These are phyloP conservation scores for Aspergillus hortae DNA, from an alignment of 2,329 filamentous ascomycete genomes.

Conservation along the genomic window DNA sequence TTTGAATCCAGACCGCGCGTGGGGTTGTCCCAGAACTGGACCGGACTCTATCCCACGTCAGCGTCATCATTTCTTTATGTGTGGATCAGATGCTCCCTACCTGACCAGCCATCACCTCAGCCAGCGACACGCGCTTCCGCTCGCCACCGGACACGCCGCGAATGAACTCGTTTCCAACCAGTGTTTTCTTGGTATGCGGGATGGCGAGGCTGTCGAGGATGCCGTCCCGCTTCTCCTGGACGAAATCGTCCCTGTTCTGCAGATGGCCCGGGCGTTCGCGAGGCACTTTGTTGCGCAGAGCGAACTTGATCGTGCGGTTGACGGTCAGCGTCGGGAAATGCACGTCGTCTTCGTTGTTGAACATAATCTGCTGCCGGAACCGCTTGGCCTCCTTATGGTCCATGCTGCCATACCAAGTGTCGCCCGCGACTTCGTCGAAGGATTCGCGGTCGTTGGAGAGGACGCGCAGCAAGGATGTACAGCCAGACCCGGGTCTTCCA, in stretches of 20 bases:
- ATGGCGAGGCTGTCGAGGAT: conserved; percentile 33
- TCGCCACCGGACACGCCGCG: conserved; percentile 67
- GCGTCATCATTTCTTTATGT: no score
- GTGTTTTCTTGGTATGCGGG: conserved; percentile 57
- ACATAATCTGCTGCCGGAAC: conserved; percentile 51
- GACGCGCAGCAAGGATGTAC: conserved; percentile 67
- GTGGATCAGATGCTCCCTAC: conserved; percentile 24
- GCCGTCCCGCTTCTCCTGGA: conserved; percentile 27
- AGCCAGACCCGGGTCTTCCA: conserved; percentile 65
- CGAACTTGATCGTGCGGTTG: conserved; percentile 69
- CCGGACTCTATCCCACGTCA: conserved; percentile 32
- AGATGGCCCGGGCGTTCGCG: conserved; percentile 22
- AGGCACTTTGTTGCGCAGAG: conserved; percentile 51
- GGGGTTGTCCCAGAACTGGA: conserved; percentile 65
- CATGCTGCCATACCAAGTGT: conserved; percentile 51
- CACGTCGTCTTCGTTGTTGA: conserved; percentile 72
- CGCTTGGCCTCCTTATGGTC: conserved; percentile 44
- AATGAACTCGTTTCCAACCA: conserved; percentile 63
- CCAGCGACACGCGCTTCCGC: conserved; percentile 64
- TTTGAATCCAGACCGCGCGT: conserved; percentile 64
- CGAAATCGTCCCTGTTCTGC: conserved; percentile 25
- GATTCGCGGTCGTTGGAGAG: conserved; percentile 62
- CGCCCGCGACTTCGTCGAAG: conserved; percentile 56
- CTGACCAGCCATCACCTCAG: conserved; percentile 55
- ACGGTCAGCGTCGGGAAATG: conserved; percentile 74